These are phyloP conservation scores for Coemansia sp. DNA, from an alignment of 192 early-diverging fungal species.

Conservation along the genomic window DNA sequence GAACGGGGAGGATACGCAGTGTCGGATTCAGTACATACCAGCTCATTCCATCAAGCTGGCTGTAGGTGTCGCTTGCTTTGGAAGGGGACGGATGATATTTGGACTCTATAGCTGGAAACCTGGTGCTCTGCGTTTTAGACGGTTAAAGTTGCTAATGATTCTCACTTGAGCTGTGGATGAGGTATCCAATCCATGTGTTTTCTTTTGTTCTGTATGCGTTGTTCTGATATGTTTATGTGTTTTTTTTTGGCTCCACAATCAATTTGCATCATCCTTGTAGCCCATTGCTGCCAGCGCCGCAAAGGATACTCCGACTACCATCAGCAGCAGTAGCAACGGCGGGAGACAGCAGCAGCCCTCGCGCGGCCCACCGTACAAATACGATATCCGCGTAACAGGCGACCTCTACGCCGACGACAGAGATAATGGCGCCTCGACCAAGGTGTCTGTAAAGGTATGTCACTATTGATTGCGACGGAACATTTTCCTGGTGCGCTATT, in stretches of 20 bases:
- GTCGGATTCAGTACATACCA: not conserved
- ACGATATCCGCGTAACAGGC: conserved; percentile 56
- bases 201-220: not conserved
- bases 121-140: not conserved
- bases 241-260: too few species aligned
- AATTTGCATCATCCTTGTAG: conserved; percentile 16
- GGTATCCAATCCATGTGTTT: not conserved
- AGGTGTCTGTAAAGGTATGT: conserved; percentile 57
- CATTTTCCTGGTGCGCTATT: not conserved
- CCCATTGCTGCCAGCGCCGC: conserved; percentile 9
- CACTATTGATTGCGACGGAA: not conserved
- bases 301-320: not conserved
- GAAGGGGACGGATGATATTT: too few species aligned
- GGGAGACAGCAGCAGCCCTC: not conserved
- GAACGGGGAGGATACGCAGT: not conserved
- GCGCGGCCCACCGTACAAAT: conserved; percentile 47
- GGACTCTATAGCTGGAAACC: not conserved
- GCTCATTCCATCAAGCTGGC: not conserved
- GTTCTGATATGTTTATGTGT: too few species aligned
- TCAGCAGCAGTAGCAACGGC: not conserved
- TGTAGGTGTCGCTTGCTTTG: not conserved
- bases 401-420: conserved; percentile 39
- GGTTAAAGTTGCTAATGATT: not conserved
- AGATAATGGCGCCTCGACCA: conserved; percentile 45
- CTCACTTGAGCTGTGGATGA: not conserved